Evolutionary conservation across 768 basidiomycete genomes (phyloP), one percentile per base, ranked within the genome.

Genomic region (Agrocybe pediades): DNA sequence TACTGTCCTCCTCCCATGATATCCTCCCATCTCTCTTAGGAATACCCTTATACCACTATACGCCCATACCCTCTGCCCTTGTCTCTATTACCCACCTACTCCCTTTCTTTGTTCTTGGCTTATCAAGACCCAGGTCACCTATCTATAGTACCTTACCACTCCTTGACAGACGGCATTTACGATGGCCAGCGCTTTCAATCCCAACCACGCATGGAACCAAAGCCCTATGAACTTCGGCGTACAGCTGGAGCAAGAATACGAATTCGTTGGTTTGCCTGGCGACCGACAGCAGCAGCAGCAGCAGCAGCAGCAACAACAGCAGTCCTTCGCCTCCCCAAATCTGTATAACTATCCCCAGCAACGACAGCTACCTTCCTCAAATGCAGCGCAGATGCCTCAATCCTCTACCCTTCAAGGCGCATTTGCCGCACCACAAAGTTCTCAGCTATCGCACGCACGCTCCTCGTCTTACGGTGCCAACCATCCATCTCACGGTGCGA

Each of bases 161-260:
- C 21, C 8, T 29, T 40, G 42, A 11, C 43, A 44, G 24, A 27
- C 29, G 19, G 36, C 25, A 42, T 27, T 25, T 36, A 27, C 42
- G 47, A 64, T 62, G 57, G 52, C 61, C 53, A 66, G 64, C 52
- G 53, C 61, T 20, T 71, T 65, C 59, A 64, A 55, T 41, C 20
- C 59, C 24, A 56, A 57, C 39, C 63, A 67, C 20, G 58, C 58
- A 40, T 67, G 67, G 69, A 59, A 57, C 19, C 69, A 66, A 59
- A 52, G 58, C 36, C 65, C 64, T 26, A 51, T 61, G 46, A 57
- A 58, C 25, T 71, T 65, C 53, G 27, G 43, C 30, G 61, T 63
- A n/a, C 61, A 63, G 41, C 59, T 72, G 29, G 73, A 71, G 53
- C 72, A 72, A 21, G 74, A 72, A 54, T 68, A 68, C n/a, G 71